These are phyloP conservation scores for Oryza longistaminata DNA, from an alignment of 176 grass and related monocot species.

Conservation along the genomic window DNA sequence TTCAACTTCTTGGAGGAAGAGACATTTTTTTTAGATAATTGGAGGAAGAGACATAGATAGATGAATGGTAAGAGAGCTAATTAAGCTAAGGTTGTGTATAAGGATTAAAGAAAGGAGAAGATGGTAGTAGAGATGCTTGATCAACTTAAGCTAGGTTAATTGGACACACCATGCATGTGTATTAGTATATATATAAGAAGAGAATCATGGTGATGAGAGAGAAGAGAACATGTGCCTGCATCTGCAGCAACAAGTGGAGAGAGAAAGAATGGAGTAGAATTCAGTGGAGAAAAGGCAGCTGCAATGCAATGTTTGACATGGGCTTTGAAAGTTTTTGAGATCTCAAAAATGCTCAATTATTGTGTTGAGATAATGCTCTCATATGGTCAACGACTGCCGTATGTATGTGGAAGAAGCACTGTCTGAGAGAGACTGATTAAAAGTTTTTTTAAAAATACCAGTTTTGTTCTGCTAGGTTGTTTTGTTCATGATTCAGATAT, in stretches of 20 bases:
- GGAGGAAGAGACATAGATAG: background rate
- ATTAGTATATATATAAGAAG: background rate
- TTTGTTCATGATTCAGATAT: background rate
- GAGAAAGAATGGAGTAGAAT: background rate
- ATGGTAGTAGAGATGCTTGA: background rate
- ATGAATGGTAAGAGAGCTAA: background rate
- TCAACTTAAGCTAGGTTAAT: background rate
- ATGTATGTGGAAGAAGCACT: conserved; percentile 9
- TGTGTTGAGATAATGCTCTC: background rate
- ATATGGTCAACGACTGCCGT: background rate
- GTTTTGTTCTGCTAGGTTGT: background rate
- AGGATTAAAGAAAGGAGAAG: background rate
- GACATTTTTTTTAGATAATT: too few relatives aligned
- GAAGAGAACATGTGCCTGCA: background rate
- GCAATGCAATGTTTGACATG: background rate
- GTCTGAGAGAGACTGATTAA: background rate
- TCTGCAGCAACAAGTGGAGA: background rate
- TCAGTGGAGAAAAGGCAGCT: background rate
- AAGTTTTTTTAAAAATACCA: background rate
- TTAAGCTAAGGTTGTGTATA: background rate
- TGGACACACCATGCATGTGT: background rate
- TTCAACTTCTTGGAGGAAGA: conserved; percentile 7
- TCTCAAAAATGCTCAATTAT: conserved; percentile 9
- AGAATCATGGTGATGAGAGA: background rate
- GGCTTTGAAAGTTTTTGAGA: background rate